These are phyloP conservation scores for Prunella vulgaris DNA, from an alignment of 257 asterid genomes.

Conservation along the genomic window DNA sequence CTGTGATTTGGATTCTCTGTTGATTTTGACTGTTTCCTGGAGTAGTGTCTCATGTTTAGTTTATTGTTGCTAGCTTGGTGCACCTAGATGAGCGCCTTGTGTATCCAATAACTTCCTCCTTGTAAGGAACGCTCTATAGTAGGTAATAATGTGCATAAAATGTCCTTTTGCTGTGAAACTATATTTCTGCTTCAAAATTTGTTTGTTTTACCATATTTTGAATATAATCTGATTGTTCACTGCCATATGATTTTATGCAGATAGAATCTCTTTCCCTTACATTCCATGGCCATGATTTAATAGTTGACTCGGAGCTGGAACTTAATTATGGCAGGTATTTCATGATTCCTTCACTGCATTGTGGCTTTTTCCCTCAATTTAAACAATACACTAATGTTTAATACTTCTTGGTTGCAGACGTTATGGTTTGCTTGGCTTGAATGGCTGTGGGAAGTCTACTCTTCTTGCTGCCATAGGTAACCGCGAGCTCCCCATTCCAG, in stretches of 20 bases:
- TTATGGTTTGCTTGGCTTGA: conserved; percentile 94
- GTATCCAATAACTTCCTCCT: conserved; percentile 28
- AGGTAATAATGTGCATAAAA: conserved; percentile 23
- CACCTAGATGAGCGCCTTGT: conserved; percentile 35
- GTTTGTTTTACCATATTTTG: not conserved
- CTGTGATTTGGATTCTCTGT: conserved; percentile 1
- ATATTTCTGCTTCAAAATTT: not conserved
- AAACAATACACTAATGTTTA: not conserved
- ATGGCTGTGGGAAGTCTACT: conserved; percentile 97
- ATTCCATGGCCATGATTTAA: conserved; percentile 95
- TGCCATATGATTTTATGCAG: conserved; percentile 32
- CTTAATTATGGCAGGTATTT: conserved; percentile 90
- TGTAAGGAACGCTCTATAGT: conserved; percentile 28
- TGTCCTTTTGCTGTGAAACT: not conserved
- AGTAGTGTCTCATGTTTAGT: conserved; percentile 29
- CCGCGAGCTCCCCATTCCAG: conserved; percentile 96
- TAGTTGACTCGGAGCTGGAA: conserved; percentile 90
- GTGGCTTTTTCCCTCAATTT: not conserved
- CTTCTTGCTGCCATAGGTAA: conserved; percentile 88
- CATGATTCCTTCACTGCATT: not conserved
- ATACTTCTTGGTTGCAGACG: conserved; percentile 48
- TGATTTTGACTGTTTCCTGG: conserved; percentile 12
- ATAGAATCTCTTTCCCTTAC: conserved; percentile 96
- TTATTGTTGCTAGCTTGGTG: conserved; percentile 37
- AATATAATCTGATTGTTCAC: not conserved